A percentile compares a stretch with the other conserved stretches of the same genome.
Evolutionary conservation across 2,329 filamentous ascomycete genomes (phyloP).

Genomic region (Diaporthe australafricana): DNA sequence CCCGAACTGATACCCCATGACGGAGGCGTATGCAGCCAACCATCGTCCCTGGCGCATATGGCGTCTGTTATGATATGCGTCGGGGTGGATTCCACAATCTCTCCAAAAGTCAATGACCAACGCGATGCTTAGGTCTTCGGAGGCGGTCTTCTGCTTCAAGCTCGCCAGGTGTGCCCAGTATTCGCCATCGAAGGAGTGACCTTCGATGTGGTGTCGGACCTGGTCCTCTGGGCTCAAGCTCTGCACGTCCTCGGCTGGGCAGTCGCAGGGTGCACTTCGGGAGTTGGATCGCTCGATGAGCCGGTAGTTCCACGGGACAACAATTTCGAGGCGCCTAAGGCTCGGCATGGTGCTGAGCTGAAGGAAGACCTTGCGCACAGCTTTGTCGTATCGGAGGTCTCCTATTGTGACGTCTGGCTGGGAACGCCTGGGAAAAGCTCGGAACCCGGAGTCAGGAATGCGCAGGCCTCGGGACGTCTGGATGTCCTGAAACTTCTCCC

Average conservation of each 20-base stretch:
- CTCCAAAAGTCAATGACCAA: neutral
- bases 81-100: no score
- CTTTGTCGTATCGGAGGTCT: neutral
- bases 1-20: no score
- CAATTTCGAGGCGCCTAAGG: neutral
- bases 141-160: neutral
- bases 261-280: neutral
- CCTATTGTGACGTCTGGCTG: neutral
- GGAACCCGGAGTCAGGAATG: neutral
- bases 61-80: no score
- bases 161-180: neutral
- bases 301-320: neutral
- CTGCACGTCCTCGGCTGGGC: neutral
- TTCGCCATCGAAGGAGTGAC: neutral
- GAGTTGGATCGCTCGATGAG: neutral
- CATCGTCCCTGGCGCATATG: no score
- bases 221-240: neutral
- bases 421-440: no score
- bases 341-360: neutral
- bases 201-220: neutral
- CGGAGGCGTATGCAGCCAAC: no score
- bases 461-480: neutral
- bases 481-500: neutral
- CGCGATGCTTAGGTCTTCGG: neutral
- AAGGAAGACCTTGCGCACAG: neutral